Conservation (phyloP, 2,329 filamentous ascomycete species). For the Fusarium keratoplasticum region DNA sequence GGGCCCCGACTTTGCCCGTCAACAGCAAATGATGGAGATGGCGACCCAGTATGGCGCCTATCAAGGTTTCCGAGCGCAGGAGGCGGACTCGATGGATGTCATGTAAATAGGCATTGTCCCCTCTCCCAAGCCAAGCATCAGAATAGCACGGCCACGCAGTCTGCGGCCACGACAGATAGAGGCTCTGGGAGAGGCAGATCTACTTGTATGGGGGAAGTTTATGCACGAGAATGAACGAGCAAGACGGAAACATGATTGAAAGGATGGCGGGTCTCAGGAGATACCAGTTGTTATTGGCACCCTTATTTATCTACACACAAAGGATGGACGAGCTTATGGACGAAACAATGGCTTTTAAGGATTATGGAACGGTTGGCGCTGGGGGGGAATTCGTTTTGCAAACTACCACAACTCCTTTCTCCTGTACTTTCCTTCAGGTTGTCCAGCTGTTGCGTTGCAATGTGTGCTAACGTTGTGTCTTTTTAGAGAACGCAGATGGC, state of each 20-base stretch:
- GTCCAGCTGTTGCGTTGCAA: conserved; percentile 18
- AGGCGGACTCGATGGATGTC: conserved; percentile 62
- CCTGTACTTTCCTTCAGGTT: conserved; percentile 6
- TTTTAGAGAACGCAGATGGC: conserved; percentile 27
- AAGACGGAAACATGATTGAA: conserved; percentile 1
- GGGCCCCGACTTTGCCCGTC: conserved; percentile 56
- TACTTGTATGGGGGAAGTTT: conserved; percentile 9
- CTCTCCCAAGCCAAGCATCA: conserved; percentile 19
- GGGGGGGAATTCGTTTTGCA: conserved; percentile 33
- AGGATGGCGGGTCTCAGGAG: neutral
- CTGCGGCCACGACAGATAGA: conserved; percentile 16
- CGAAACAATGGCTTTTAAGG: conserved; percentile 22
- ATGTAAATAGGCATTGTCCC: conserved; percentile 47
- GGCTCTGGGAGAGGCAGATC: conserved; percentile 6
- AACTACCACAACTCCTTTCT: conserved; percentile 33
- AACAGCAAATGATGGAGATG: conserved; percentile 68
- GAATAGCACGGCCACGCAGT: conserved; percentile 25
- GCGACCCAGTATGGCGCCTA: conserved; percentile 76
- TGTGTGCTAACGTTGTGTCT: conserved; percentile 39
- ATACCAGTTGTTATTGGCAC: conserved; percentile 21
- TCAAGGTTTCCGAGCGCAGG: conserved; percentile 59
- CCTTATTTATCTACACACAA: conserved; percentile 22
- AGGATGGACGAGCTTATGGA: conserved; percentile 26
- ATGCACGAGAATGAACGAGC: neutral
- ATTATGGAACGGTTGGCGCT: conserved; percentile 30